These are phyloP conservation scores for Polytrichum commune DNA, from an alignment of 225 moss, liverwort and hornwort species.

Conservation along the genomic window DNA sequence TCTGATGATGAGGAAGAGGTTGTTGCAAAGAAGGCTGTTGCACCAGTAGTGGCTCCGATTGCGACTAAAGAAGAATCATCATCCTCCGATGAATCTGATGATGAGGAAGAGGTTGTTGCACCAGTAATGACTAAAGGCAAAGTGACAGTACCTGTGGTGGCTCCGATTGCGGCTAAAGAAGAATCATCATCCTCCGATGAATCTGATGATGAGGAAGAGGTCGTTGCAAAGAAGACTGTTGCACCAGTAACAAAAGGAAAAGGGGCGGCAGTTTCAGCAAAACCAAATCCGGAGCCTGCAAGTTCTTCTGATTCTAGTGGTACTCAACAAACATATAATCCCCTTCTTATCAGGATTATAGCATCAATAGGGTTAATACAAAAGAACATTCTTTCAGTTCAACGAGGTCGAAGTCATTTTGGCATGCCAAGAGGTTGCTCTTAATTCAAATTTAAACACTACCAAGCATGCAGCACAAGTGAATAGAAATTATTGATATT, in stretches of 20 bases:
- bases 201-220: conserved; percentile 34
- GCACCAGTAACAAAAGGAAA: conserved; percentile 13
- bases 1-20: conserved; percentile 34
- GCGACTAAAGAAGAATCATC: conserved; percentile 19
- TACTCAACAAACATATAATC: conserved; percentile 3
- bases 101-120: conserved; percentile 20
- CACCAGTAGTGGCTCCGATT: conserved; percentile 12
- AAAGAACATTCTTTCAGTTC: no score
- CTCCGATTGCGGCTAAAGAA: conserved; percentile 11
- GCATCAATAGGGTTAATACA: no score
- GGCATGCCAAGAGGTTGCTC: no score
- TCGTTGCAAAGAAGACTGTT: no score
- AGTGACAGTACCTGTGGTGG: conserved; percentile 1
- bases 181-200: conserved; percentile 31
- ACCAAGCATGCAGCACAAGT: no score
- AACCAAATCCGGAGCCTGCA: conserved; percentile 8
- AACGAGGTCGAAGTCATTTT: no score
- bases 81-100: conserved; percentile 36
- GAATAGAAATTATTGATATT: no score
- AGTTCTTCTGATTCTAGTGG: conserved; percentile 45
- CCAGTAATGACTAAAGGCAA: conserved; percentile 6
- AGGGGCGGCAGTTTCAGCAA: not conserved
- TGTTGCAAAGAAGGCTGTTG: conserved; percentile 15
- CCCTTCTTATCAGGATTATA: no score
- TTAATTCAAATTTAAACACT: no score